Conservation (phyloP, 140 eudicot genomes). For the Erigeron philadelphicus region DNA sequence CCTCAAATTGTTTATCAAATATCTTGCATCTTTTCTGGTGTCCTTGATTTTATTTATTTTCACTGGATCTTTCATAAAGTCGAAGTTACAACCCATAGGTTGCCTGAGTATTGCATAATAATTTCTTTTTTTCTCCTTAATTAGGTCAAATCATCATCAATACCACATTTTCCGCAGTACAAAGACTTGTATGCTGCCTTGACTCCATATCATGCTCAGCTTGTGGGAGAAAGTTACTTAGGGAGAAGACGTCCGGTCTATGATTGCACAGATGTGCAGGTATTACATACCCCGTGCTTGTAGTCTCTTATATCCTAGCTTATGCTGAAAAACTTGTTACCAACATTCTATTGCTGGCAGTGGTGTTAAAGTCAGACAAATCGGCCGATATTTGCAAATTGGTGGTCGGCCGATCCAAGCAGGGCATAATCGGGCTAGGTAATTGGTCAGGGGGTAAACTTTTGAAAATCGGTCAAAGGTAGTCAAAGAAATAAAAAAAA, state of each 20-base stretch:
- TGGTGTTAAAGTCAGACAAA: too few relatives aligned
- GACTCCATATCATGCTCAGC: constrained; percentile 73
- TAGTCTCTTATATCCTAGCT: background rate
- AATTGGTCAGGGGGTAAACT: too few relatives aligned
- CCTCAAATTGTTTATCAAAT: background rate
- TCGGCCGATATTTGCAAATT: too few relatives aligned
- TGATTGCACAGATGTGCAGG: constrained; percentile 90
- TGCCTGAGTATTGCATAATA: constrained; percentile 2
- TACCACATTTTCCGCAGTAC: constrained; percentile 73
- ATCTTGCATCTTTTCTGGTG: constrained; percentile 1
- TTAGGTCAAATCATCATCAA: constrained; percentile 68
- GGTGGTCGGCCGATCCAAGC: too few relatives aligned
- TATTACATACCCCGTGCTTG: constrained; percentile 10
- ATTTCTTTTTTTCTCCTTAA: constrained; percentile 3
- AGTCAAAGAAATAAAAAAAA: too few relatives aligned
- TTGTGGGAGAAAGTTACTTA: constrained; percentile 93
- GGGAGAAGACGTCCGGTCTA: constrained; percentile 74
- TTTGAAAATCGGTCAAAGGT: too few relatives aligned
- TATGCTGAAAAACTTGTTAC: background rate
- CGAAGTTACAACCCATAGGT: background rate
- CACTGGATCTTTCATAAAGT: background rate
- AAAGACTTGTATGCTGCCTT: constrained; percentile 59
- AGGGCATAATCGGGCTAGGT: too few relatives aligned
- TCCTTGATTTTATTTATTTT: background rate
- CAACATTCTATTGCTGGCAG: background rate